Base-by-base conservation (phyloP, 331 rosid species). In the Rhamnella rubrinervis region DNA sequence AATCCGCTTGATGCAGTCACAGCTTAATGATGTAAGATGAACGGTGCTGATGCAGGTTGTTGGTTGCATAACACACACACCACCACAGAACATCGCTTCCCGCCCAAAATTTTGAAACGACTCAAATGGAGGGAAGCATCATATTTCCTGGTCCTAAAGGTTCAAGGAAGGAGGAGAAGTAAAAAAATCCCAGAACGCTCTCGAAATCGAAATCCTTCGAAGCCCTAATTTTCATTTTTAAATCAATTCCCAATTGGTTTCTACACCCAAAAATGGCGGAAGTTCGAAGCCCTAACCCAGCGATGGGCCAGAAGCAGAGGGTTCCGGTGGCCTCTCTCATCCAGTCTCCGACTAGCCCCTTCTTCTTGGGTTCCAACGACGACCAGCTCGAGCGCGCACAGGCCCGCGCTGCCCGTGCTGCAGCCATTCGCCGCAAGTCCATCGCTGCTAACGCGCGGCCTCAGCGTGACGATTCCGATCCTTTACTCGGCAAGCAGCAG, bases 331-430 rank as follows among this genome's bases (percentile, higher is more conserved):
- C 85, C 47, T 59, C 83, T 15, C 92, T 87, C 44, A 81, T 93
- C 71, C 97, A 89, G 66, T 91, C 97, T 74, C 97, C 97, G 0
- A 91, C 90, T 9, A 86, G 89, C 77, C 96, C 96, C 52, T 91
- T 95, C 75, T 52, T 87, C 78, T 63, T 95, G 40, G 92, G 92
- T 76, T 89, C 97, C 82, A 95, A 95, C 51, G 85, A 95, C 49
- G 99, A 95, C 75, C 73, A 87, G 81, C 96, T 82, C 56, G 96
- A 91, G 68, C 96, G 96, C 8, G 96, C 88, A 50, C 96, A 91
- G 83, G 96, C 96, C 17, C 96, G 97, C 8, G 95, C 97, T 0
- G 96, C 92, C 2, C 97, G 90, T 20, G 93, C 99, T 6, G 96
- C 96, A 0, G 91, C 92, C 6, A 81, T 83, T 70, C 96, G 96